Conservation (phyloP, 148 eudicot species). For the Pharnaceum exiguum region DNA sequence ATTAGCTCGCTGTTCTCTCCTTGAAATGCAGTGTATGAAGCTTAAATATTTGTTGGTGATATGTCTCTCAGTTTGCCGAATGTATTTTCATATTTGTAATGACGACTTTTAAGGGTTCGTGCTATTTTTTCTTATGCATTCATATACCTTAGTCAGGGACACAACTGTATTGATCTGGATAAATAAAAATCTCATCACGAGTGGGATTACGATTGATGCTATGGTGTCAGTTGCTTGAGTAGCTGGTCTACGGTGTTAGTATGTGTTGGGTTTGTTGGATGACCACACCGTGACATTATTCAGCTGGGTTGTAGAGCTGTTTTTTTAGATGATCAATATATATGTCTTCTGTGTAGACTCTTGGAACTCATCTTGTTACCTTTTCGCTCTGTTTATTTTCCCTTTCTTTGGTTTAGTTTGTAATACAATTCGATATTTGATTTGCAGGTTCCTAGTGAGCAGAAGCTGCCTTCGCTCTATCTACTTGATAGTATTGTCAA, state of each 20-base stretch:
- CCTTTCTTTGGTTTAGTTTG: conserved; percentile 7
- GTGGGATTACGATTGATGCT: too few relatives aligned
- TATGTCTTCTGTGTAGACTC: not conserved
- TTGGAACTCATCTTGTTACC: not conserved
- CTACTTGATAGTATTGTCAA: conserved; percentile 97
- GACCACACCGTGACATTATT: too few relatives aligned
- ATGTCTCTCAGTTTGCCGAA: too few relatives aligned
- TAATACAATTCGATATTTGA: conserved; percentile 7
- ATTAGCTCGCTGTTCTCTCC: not conserved
- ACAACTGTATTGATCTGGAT: too few relatives aligned
- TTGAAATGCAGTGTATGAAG: not conserved
- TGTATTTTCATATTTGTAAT: too few relatives aligned
- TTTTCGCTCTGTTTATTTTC: not conserved
- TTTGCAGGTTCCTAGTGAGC: conserved; percentile 94
- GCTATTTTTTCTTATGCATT: too few relatives aligned
- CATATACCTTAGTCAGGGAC: too few relatives aligned
- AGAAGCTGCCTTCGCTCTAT: conserved; percentile 93
- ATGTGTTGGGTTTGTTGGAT: too few relatives aligned
- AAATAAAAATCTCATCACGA: too few relatives aligned
- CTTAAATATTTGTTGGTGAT: not conserved
- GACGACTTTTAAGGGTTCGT: too few relatives aligned
- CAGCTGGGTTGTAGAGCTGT: not conserved
- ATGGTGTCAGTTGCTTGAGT: too few relatives aligned
- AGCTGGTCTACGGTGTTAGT: too few relatives aligned
- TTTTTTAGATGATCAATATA: not conserved